These are phyloP conservation scores for Beta macrorhiza DNA, from an alignment of 179 eudicot species.

Conservation along the genomic window DNA sequence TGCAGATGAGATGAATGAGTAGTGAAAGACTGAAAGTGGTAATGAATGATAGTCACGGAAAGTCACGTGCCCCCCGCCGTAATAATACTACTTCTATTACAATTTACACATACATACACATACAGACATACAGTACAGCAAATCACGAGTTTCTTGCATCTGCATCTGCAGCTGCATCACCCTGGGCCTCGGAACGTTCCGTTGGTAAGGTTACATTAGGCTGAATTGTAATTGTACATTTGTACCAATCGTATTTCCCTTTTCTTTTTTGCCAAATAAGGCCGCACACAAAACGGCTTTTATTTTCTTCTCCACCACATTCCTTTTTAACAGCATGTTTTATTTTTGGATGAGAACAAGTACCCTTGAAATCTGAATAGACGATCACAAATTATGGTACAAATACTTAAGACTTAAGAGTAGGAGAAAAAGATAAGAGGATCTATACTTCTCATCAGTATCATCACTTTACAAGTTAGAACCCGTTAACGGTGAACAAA, in stretches of 20 bases:
- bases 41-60: constrained; percentile 23
- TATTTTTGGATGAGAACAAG: not conserved
- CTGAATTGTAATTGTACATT: not conserved
- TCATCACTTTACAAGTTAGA: no score
- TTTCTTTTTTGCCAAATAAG: not conserved
- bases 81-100: not conserved
- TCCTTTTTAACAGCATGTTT: not conserved
- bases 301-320: not conserved
- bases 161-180: not conserved
- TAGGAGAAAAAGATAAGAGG: no score
- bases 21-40: not conserved
- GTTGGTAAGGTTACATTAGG: not conserved
- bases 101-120: no score
- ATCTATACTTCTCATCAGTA: no score
- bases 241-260: not conserved
- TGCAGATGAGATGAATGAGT: not conserved
- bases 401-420: no score
- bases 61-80: constrained; percentile 36
- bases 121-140: not conserved
- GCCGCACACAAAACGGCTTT: not conserved
- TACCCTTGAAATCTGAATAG: no score
- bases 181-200: not conserved
- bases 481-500: no score
- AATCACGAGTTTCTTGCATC: constrained; percentile 30
- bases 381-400: no score